These are phyloP conservation scores for Nectriaceae sp. DNA, from an alignment of 2,329 filamentous ascomycete species.

Conservation along the genomic window DNA sequence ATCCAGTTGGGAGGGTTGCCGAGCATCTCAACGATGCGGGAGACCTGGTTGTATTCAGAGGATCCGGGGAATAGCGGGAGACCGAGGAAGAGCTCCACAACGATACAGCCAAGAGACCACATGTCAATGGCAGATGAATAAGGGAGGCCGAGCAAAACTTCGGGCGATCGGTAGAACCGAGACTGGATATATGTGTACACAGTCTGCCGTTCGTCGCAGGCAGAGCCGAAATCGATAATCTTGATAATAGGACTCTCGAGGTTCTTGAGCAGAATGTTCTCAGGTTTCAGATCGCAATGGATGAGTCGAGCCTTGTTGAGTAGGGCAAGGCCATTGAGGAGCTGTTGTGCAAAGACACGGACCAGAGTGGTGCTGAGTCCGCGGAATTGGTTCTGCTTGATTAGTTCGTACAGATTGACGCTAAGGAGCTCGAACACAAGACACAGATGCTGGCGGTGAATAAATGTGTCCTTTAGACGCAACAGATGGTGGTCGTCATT, in stretches of 20 bases:
- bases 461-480: constrained; percentile 95
- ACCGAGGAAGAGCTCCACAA: constrained; percentile 94
- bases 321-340: constrained; percentile 87
- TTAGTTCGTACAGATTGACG: constrained; percentile 96
- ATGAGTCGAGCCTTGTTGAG: constrained; percentile 96
- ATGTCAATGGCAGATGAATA: constrained; percentile 99
- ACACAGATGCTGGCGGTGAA: constrained; percentile 95
- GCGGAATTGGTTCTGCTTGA: constrained; percentile 99
- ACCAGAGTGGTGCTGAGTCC: constrained; percentile 96
- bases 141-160: constrained; percentile 90
- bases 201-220: constrained; percentile 96
- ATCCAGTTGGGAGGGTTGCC: constrained; percentile 97
- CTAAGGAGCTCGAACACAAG: constrained; percentile 95
- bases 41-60: constrained; percentile 98
- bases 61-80: constrained; percentile 94
- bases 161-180: constrained; percentile 94
- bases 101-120: constrained; percentile 98
- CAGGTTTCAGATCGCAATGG: constrained; percentile 96
- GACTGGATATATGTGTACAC: constrained; percentile 99
- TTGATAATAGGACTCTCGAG: constrained; percentile 99
- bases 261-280: constrained; percentile 97
- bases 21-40: constrained; percentile 96
- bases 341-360: constrained; percentile 94
- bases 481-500: constrained; percentile 97
- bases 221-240: constrained; percentile 98